Evolutionary conservation across 106 monocot genomes (phyloP).

Genomic region (Apostasia shenzhenica): DNA sequence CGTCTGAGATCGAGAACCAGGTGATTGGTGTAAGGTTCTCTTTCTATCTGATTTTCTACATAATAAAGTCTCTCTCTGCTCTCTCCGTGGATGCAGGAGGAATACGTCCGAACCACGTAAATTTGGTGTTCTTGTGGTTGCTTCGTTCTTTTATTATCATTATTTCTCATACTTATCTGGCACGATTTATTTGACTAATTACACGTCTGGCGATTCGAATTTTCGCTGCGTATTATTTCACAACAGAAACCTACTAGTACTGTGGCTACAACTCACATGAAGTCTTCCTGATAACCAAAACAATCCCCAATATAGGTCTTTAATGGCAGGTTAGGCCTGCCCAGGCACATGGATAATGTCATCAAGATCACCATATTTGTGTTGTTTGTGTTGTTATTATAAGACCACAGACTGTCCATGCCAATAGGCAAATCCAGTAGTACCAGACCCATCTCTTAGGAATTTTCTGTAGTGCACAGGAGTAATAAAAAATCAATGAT

Average conservation of each 20-base stretch:
- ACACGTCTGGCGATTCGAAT: no score
- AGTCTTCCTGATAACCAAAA: slow-evolving; percentile 59
- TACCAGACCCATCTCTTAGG: slow-evolving; percentile 96
- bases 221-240: no score
- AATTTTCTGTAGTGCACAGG: slow-evolving; percentile 55
- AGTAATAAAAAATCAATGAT: not conserved
- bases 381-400: slow-evolving; percentile 44
- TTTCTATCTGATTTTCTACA: no score
- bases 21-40: no score
- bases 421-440: slow-evolving; percentile 91
- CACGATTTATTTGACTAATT: no score
- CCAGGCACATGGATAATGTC: slow-evolving; percentile 49
- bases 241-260: slow-evolving; percentile 51
- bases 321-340: slow-evolving; percentile 14
- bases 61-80: no score
- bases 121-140: no score
- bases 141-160: no score
- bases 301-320: slow-evolving; percentile 41
- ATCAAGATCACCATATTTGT: slow-evolving; percentile 50
- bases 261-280: slow-evolving; percentile 54
- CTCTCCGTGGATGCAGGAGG: no score
- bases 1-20: no score
- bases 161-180: no score
- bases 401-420: slow-evolving; percentile 89
- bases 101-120: no score